Evolutionary conservation across 164 flowering plant genomes (phyloP).

Genomic region (Houttuynia cordata): DNA sequence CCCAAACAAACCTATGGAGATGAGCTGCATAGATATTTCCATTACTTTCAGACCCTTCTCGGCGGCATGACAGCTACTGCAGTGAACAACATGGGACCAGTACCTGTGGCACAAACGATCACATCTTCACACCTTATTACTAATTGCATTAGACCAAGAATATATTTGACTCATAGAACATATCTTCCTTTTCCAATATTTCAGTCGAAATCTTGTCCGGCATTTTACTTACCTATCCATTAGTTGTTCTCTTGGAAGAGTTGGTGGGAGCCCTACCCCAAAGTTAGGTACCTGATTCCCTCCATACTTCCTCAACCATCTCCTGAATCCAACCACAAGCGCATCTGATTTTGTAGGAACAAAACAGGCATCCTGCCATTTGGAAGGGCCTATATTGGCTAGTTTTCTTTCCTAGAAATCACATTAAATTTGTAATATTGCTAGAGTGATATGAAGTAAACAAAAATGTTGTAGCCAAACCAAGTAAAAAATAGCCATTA

Average conservation of each 20-base stretch:
- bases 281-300: conserved; percentile 53
- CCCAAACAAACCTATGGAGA: conserved; percentile 44
- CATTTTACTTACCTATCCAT: conserved; percentile 52
- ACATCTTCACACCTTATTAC: not conserved
- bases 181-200: too few species aligned
- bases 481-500: too few species aligned
- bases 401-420: conserved; percentile 54
- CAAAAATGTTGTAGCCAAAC: too few species aligned
- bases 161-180: too few species aligned
- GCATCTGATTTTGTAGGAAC: conserved; percentile 88
- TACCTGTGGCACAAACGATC: conserved; percentile 35
- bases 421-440: too few species aligned
- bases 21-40: conserved; percentile 45
- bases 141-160: too few species aligned
- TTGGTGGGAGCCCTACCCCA: conserved; percentile 44
- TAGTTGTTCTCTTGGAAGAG: conserved; percentile 71
- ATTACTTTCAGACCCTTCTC: conserved; percentile 41
- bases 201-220: not conserved
- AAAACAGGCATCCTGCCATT: conserved; percentile 83
- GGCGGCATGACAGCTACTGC: conserved; percentile 67
- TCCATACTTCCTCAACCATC: conserved; percentile 71
- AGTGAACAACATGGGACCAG: conserved; percentile 76
- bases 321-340: conserved; percentile 56
- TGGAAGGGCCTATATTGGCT: conserved; percentile 39
- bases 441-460: too few species aligned